phyloP scores from a whole-genome alignment of 306 rosid species.

The Quercus rubra region DNA sequence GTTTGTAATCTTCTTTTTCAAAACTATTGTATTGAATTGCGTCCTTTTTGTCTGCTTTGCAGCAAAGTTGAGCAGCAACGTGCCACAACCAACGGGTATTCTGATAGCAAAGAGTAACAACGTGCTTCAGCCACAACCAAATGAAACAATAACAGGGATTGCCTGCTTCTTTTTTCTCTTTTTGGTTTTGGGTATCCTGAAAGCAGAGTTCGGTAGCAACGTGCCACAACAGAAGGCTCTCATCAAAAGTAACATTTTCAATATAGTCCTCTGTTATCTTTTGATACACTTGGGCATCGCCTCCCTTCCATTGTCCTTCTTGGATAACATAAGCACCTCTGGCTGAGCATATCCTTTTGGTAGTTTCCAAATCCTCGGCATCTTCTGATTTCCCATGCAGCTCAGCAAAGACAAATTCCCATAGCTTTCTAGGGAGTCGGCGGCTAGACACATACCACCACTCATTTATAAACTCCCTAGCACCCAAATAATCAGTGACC shows the following conservation, averaged over 20 bases:
- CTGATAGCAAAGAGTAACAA: too few species aligned
- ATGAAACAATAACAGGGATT: too few species aligned
- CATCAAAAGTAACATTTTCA: not conserved
- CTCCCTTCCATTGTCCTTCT: not conserved
- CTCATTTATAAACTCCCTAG: not conserved
- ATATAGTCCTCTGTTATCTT: not conserved
- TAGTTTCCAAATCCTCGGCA: not conserved
- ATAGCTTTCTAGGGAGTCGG: not conserved
- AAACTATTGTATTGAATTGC: too few species aligned
- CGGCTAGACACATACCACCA: not conserved
- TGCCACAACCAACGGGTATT: too few species aligned
- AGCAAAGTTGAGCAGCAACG: too few species aligned
- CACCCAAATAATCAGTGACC: not conserved
- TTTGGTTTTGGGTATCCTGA: too few species aligned
- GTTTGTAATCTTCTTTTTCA: not conserved
- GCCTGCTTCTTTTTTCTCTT: too few species aligned
- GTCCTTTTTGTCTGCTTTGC: too few species aligned
- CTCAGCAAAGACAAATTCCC: not conserved
- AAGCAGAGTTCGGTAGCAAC: constrained; percentile 21
- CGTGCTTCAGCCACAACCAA: too few species aligned
- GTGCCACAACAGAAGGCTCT: constrained; percentile 16
- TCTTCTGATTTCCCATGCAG: not conserved
- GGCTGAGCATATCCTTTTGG: not conserved
- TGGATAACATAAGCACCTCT: not conserved
- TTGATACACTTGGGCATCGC: too few species aligned